Evolutionary conservation across 768 basidiomycete genomes (phyloP), one percentile per base, ranked within the genome.

Genomic region (Brasilioporus rufonigricans): DNA sequence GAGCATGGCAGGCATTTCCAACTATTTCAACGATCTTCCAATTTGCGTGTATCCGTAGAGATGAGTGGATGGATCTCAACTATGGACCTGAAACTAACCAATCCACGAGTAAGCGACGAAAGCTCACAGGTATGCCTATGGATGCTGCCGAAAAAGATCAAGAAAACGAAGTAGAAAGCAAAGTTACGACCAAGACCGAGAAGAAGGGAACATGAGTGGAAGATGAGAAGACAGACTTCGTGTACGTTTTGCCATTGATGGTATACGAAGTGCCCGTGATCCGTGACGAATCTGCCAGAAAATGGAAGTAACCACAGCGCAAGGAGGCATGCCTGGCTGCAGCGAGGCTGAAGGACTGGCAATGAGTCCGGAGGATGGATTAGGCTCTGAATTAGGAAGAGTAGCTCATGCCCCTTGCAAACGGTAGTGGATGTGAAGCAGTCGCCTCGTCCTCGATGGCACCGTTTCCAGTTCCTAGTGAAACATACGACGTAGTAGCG

Each of bases 321-420:
- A 12, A 36, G 12, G 39, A 18, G 29, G 21, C 5, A 38, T 18
- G 39, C 33, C 38, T 35, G 44, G 24, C 53, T 47, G 39, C 48
- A 29, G 16, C 44, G 19, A 21, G n/a, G 44, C 29, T 32, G 29
- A 13, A 7, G 27, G 3, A 36, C 33, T 12, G 16, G 23, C 12
- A 12, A n/a, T n/a, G 36, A 38, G 14, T 48, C 13, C 11, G n/a
- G 29, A 27, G n/a, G n/a, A 12, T 19, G 26, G 38, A 32, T 16
- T 7, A 24, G 16, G 7, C 23, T 23, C 18, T 10, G 18, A 10
- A 40, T 56, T 36, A 66, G 16, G 65, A 62, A 32, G 55, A 46
- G 24, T 61, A 71, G 40, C 68, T 70, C 56, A 55, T 56, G 1
- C 68, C 69, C 48, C 69, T 72, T 26, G 53, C 33, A 48, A 66